phyloP scores from a whole-genome alignment of 2,329 filamentous ascomycete species.

The Pseudogymnoascus sp. region DNA sequence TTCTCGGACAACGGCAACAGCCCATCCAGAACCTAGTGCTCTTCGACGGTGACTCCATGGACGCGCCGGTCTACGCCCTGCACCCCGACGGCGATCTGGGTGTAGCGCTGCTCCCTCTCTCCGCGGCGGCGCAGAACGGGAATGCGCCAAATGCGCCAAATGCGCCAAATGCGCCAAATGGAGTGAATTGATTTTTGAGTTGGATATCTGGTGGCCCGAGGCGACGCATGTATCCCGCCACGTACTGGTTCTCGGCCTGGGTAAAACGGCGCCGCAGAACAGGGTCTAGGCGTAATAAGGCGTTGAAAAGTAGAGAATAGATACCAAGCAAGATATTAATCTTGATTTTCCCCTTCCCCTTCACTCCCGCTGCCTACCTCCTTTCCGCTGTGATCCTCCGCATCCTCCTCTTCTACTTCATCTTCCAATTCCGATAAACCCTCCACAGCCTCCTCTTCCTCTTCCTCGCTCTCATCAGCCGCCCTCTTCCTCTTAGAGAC shows the following conservation, averaged over 20 bases:
- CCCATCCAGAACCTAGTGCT: constrained; percentile 92
- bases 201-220: constrained; percentile 12
- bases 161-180: background rate
- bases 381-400: constrained; percentile 25
- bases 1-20: constrained; percentile 82
- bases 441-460: constrained; percentile 23
- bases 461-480: constrained; percentile 21
- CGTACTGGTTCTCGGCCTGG: background rate
- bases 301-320: constrained; percentile 11
- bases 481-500: constrained; percentile 28
- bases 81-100: constrained; percentile 60
- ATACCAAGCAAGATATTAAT: constrained; percentile 20
- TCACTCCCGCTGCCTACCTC: constrained; percentile 28
- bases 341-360: constrained; percentile 19
- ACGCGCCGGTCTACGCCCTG: constrained; percentile 72
- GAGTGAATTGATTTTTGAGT: constrained; percentile 14
- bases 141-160: constrained; percentile 4
- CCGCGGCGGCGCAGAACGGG: constrained; percentile 20
- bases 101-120: constrained; percentile 36
- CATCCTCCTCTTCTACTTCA: constrained; percentile 19
- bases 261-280: background rate
- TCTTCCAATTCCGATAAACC: constrained; percentile 25
- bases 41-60: constrained; percentile 77
- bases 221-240: background rate
- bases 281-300: background rate